These are phyloP conservation scores for Sequoia sempervirens DNA, from an alignment of 75 land plant species.

Conservation along the genomic window DNA sequence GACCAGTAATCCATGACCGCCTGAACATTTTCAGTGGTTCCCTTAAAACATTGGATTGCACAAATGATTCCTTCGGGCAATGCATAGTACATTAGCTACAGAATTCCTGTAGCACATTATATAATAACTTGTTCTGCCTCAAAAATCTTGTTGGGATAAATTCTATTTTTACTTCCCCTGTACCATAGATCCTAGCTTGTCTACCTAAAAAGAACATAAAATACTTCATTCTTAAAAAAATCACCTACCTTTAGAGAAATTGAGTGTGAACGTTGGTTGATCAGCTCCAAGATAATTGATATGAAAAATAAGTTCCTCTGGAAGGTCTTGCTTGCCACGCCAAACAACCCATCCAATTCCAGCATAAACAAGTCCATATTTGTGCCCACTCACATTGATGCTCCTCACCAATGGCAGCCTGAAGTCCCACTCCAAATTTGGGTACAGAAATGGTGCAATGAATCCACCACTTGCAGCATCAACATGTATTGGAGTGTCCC, in stretches of 20 bases:
- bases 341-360: constrained; percentile 39
- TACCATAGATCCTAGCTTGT: background rate
- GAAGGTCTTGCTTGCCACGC: constrained; percentile 24
- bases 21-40: too few species aligned
- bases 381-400: constrained; percentile 40
- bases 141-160: background rate
- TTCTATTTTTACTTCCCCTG: background rate
- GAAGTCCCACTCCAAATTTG: constrained; percentile 44
- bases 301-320: constrained; percentile 38
- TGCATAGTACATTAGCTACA: too few species aligned
- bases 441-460: constrained; percentile 37
- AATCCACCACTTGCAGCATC: constrained; percentile 50
- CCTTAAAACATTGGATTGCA: background rate
- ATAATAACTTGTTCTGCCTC: background rate
- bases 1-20: too few species aligned
- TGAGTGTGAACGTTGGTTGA: constrained; percentile 35
- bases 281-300: constrained; percentile 39
- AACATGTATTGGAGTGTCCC: constrained; percentile 42
- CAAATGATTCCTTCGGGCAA: too few species aligned
- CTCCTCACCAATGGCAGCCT: constrained; percentile 34
- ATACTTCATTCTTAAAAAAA: background rate
- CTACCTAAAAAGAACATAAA: background rate
- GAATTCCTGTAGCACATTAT: too few species aligned
- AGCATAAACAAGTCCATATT: constrained; percentile 31
- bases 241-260: constrained; percentile 31